Percentiles rank a stretch among this genome's conserved stretches.
Evolutionary conservation across 208 protist species (phyloP).

Genomic region (Giardia duodenalis): DNA sequence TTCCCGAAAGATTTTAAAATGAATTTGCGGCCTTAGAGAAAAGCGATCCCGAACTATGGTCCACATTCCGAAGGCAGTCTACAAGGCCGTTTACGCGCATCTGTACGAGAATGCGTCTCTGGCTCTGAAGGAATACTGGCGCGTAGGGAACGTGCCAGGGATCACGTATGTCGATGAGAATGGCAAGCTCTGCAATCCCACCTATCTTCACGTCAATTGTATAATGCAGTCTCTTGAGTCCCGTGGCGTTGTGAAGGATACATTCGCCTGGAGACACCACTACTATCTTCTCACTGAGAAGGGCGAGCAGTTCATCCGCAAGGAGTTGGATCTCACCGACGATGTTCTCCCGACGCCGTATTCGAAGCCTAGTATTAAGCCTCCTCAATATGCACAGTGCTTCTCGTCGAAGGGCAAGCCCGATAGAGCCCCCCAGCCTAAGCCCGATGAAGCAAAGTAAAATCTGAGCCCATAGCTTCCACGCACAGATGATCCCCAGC

Average conservation of each 20-base stretch:
- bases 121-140: slow-evolving; percentile 18
- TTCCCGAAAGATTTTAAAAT: not conserved
- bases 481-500: too few species aligned
- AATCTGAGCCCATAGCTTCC: too few species aligned
- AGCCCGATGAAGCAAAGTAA: too few species aligned
- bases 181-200: not conserved
- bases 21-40: not conserved
- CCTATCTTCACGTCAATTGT: slow-evolving; percentile 2
- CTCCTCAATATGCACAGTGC: too few species aligned
- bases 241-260: slow-evolving; percentile 26
- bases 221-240: slow-evolving; percentile 23
- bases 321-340: not conserved
- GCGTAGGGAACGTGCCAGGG: not conserved
- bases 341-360: not conserved
- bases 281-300: slow-evolving; percentile 22
- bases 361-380: not conserved
- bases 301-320: slow-evolving; percentile 14
- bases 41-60: slow-evolving; percentile 5
- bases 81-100: slow-evolving; percentile 6
- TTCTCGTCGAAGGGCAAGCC: too few species aligned
- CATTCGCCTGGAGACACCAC: slow-evolving; percentile 21
- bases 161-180: not conserved
- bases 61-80: slow-evolving; percentile 7
- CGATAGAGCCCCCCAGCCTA: too few species aligned
- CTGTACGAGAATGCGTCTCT: slow-evolving; percentile 19